Evolutionary conservation across 768 basidiomycete genomes (phyloP), one percentile per base, ranked within the genome.

Genomic region (Panaeolus papilionaceus): DNA sequence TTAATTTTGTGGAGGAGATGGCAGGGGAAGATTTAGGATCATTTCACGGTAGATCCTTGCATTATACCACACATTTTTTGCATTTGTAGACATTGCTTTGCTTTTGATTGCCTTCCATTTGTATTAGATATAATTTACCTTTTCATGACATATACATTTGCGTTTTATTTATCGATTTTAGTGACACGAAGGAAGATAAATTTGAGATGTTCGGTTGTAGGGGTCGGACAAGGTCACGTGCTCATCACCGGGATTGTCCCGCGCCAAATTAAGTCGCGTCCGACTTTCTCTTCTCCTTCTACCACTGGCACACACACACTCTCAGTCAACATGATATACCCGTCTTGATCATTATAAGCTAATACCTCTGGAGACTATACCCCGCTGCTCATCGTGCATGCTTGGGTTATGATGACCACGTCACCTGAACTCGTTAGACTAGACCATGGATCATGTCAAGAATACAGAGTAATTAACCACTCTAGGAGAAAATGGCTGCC

Each of bases 1-100:
- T 39, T 85, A 6, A 72, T 86, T 28, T 76, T 94, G 26, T 92
- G 91, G 92, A 81, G 80, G 61, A 77, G 79, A 38, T 93, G 92
- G 93, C 84, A 80, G 63, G 86, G 84, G 3, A 78, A 79, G 39
- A 78, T 93, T 23, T 92, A 79, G 54, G 54, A 16, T 33, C 33
- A 2, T 5, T 33, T 23, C 23, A 23, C 3, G 33, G 0, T 33
- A 12, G 26, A 10, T 7, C 12, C 26, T 16, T 58, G 28, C 54
- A 58, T 23, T 33, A 11, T 14, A 23, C 26, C 49, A 28, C 33
- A 33, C 5, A 33, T 33, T 33, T 58, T 58, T 58, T 58, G 54
- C 54, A 58, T 58, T 16, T 1, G 3, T 58, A 58, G 54, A 58
- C 33, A 16, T 33, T 58, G 28, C 54, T 33, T 58, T 58, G 54